Evolutionary conservation across 768 basidiomycete genomes (phyloP).

Genomic region (Rhizopogon rudus): DNA sequence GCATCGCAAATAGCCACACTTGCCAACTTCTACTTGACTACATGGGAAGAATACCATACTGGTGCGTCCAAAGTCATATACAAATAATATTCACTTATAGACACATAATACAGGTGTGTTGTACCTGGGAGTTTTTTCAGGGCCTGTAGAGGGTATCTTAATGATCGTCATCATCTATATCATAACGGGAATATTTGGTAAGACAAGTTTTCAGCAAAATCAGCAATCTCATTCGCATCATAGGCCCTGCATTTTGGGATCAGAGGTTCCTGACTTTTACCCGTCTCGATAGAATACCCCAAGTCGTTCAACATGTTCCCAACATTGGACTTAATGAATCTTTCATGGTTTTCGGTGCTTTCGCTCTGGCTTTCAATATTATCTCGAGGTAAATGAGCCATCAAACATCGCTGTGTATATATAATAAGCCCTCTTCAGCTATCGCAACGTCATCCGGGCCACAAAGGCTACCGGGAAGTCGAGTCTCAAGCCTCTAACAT

Average conservation of each 20-base stretch:
- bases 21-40: conserved; percentile 69
- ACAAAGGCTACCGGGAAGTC: conserved; percentile 37
- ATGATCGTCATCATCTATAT: conserved; percentile 75
- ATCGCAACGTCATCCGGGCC: conserved; percentile 73
- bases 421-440: conserved; percentile 38
- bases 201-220: conserved; percentile 10
- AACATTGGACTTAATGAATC: conserved; percentile 76
- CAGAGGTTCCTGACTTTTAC: conserved; percentile 57
- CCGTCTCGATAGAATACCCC: conserved; percentile 45
- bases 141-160: conserved; percentile 94
- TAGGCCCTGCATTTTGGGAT: conserved; percentile 83
- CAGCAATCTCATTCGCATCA: not conserved
- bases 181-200: conserved; percentile 74
- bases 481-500: conserved; percentile 53
- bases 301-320: conserved; percentile 45
- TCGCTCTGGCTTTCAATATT: conserved; percentile 79
- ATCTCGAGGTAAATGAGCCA: conserved; percentile 44
- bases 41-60: conserved; percentile 87
- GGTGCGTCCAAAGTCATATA: conserved; percentile 32
- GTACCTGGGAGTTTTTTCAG: conserved; percentile 90
- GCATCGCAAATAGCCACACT: conserved; percentile 70
- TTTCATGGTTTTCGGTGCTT: conserved; percentile 78
- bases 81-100: not conserved
- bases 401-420: not conserved
- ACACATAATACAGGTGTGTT: conserved; percentile 54